A percentile compares a stretch with the other conserved stretches of the same genome.
Evolutionary conservation across 2,329 filamentous ascomycete species (phyloP).

Genomic region (Paecilomyces dactylethromorphus): DNA sequence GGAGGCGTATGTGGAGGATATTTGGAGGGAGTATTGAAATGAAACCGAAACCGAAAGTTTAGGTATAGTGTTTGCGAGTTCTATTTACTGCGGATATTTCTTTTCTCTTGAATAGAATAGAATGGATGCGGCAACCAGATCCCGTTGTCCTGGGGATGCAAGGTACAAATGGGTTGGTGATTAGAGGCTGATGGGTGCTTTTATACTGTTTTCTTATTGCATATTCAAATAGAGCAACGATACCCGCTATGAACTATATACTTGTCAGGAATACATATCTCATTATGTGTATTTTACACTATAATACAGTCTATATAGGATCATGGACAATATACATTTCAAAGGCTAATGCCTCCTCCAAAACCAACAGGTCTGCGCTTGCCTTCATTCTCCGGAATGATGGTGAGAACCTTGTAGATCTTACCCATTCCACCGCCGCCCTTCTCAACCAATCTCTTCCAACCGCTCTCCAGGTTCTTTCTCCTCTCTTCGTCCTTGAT

Average conservation of each 20-base stretch:
- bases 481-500: conserved; percentile 45
- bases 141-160: background rate
- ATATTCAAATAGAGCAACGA: background rate
- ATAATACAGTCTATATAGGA: conserved; percentile 8
- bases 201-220: background rate
- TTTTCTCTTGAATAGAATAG: no score
- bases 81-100: no score
- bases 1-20: conserved; percentile 73
- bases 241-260: conserved; percentile 3
- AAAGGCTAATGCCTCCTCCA: conserved; percentile 55
- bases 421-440: conserved; percentile 85
- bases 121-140: background rate
- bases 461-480: conserved; percentile 63
- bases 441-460: conserved; percentile 76
- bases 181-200: background rate
- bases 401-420: conserved; percentile 87
- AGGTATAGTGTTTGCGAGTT: no score
- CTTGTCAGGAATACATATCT: conserved; percentile 1
- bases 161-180: background rate
- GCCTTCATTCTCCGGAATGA: conserved; percentile 73
- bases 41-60: background rate
- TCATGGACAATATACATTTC: background rate
- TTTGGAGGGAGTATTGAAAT: conserved; percentile 60
- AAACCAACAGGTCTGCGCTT: conserved; percentile 80
- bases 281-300: conserved; percentile 1